A percentile compares a stretch with the other conserved stretches of the same genome.
Conservation (phyloP, 225 moss, liverwort and hornwort genomes). For the Physcomitrium patens region DNA sequence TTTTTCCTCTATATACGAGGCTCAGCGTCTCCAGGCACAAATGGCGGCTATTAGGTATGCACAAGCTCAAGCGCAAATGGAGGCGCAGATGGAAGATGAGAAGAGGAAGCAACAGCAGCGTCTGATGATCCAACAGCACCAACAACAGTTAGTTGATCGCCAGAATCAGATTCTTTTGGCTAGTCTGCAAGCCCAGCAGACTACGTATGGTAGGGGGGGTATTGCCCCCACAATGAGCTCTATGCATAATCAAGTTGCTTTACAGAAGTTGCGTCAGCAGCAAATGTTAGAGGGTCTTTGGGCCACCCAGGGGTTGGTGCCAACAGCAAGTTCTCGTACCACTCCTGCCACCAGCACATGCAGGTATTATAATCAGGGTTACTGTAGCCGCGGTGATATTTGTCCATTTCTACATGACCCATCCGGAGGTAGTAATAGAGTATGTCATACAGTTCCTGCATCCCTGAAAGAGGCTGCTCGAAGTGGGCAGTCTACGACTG, state of each 20-base stretch:
- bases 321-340: constrained; percentile 52
- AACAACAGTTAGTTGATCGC: constrained; percentile 70
- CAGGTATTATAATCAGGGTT: constrained; percentile 89
- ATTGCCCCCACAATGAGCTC: constrained; percentile 64
- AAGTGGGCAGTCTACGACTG: constrained; percentile 47
- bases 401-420: constrained; percentile 87
- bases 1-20: constrained; percentile 52
- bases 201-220: constrained; percentile 63
- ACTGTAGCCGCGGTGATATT: constrained; percentile 91
- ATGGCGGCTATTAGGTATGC: constrained; percentile 57
- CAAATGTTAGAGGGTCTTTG: constrained; percentile 53
- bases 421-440: constrained; percentile 49
- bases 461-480: constrained; percentile 53
- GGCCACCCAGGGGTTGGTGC: constrained; percentile 52
- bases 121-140: constrained; percentile 61
- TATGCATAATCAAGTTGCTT: constrained; percentile 55
- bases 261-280: constrained; percentile 60
- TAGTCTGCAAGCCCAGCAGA: constrained; percentile 71
- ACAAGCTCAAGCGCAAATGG: constrained; percentile 55
- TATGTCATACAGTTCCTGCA: constrained; percentile 43
- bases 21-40: constrained; percentile 56
- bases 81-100: constrained; percentile 79
- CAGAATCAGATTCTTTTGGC: constrained; percentile 77
- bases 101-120: constrained; percentile 66
- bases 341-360: constrained; percentile 64